Evolutionary conservation across 768 basidiomycete species (phyloP).

Genomic region (Phanerochaete carnosa): DNA sequence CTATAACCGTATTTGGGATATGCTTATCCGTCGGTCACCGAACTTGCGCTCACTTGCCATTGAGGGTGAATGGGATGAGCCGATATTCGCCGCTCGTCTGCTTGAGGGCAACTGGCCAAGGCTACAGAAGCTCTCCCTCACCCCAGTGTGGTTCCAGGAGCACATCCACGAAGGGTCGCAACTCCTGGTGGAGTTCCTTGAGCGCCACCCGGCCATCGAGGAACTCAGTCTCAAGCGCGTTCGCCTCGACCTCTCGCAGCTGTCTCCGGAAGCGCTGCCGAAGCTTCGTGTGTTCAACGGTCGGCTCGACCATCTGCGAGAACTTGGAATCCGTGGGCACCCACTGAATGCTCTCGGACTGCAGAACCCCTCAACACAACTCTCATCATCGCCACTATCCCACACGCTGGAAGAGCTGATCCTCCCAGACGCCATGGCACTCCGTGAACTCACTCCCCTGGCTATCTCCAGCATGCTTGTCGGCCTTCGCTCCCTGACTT

Average conservation of each 20-base stretch:
- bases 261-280: constrained; percentile 45
- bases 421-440: constrained; percentile 62
- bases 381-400: constrained; percentile 30
- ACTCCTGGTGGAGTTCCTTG: constrained; percentile 66
- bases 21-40: constrained; percentile 64
- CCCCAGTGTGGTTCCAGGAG: constrained; percentile 63
- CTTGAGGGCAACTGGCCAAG: constrained; percentile 65
- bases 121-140: constrained; percentile 56
- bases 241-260: constrained; percentile 40
- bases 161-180: constrained; percentile 38
- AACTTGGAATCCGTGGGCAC: constrained; percentile 37
- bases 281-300: constrained; percentile 60
- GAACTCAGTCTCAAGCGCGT: constrained; percentile 22
- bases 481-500: constrained; percentile 49
- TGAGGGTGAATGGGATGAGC: constrained; percentile 45
- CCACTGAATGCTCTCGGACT: constrained; percentile 10
- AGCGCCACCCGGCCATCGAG: constrained; percentile 52
- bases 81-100: constrained; percentile 53
- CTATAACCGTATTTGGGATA: constrained; percentile 59
- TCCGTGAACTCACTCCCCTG: constrained; percentile 65
- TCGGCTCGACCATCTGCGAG: constrained; percentile 63
- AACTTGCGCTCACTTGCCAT: constrained; percentile 64
- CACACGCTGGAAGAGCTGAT: constrained; percentile 48
- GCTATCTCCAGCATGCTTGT: constrained; percentile 58
- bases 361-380: constrained; percentile 1